Conservation (phyloP, 1,284 basidiomycete genomes). For the Waitea zeae region DNA sequence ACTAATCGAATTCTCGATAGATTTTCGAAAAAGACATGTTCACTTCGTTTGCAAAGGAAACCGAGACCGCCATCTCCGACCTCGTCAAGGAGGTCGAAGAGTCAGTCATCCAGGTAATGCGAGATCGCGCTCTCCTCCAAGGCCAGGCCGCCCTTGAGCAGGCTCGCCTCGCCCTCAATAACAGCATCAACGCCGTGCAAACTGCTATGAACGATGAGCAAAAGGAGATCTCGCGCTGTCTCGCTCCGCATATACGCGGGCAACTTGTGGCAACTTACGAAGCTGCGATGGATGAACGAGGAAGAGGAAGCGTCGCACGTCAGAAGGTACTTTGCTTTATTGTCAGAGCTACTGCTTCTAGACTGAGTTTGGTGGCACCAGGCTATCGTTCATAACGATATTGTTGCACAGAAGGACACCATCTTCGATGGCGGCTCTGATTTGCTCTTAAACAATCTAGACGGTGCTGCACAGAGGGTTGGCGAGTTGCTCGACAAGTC, state of each 20-base stretch:
- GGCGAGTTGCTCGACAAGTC: conserved; percentile 27
- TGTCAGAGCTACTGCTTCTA: background rate
- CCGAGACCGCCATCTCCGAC: conserved; percentile 19
- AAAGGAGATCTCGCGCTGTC: conserved; percentile 38
- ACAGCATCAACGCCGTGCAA: conserved; percentile 27
- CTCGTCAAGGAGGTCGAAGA: conserved; percentile 31
- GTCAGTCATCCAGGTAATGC: conserved; percentile 29
- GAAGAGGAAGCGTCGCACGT: conserved; percentile 35
- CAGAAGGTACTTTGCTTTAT: conserved; percentile 27
- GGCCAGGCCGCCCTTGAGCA: conserved; percentile 33
- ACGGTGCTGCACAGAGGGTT: conserved; percentile 27
- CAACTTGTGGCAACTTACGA: conserved; percentile 33
- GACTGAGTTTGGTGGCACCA: conserved; percentile 9
- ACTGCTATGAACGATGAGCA: conserved; percentile 33
- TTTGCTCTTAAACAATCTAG: conserved; percentile 26
- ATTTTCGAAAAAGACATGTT: conserved; percentile 46
- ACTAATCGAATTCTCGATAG: conserved; percentile 12
- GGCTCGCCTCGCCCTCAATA: conserved; percentile 27
- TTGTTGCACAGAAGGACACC: conserved; percentile 24
- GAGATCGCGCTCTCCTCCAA: conserved; percentile 31
- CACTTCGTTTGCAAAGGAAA: conserved; percentile 22
- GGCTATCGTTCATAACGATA: conserved; percentile 26
- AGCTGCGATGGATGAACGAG: conserved; percentile 31
- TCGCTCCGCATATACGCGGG: conserved; percentile 36
- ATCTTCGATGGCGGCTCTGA: conserved; percentile 37